Percentiles rank a stretch among this genome's conserved stretches.
Evolutionary conservation across 805 yeast genomes (phyloP).

Genomic region (Cyberlindnera saturnus): DNA sequence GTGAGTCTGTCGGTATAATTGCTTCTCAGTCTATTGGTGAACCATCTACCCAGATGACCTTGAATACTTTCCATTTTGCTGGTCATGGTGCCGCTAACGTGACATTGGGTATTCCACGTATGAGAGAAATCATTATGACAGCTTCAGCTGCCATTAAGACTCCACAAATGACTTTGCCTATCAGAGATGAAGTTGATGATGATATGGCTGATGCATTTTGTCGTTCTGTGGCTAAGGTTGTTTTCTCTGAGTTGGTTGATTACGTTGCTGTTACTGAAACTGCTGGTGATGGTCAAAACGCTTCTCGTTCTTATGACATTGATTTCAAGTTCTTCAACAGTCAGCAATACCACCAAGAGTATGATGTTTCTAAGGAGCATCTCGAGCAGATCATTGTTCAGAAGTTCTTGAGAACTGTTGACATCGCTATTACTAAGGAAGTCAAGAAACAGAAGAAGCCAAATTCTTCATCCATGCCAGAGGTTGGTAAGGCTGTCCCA

Average conservation of each 20-base stretch:
- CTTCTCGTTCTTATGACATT: conserved; percentile 67
- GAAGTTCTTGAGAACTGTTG: conserved; percentile 65
- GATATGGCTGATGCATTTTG: conserved; percentile 89
- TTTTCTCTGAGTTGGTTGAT: conserved; percentile 84
- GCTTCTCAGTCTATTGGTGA: conserved; percentile 99
- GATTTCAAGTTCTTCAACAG: conserved; percentile 69
- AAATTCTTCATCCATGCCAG: conserved; percentile 44
- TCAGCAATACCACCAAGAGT: conserved; percentile 77
- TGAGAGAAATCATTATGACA: conserved; percentile 99
- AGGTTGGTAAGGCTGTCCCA: conserved; percentile 67
- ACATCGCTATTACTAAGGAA: conserved; percentile 70
- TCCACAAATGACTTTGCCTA: conserved; percentile 97
- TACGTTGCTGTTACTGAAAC: conserved; percentile 83
- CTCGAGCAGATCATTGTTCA: conserved; percentile 63
- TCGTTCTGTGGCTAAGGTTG: conserved; percentile 79
- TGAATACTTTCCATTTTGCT: conserved; percentile 95
- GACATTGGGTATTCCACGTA: conserved; percentile 98
- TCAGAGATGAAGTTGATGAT: conserved; percentile 72
- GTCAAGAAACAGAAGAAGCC: conserved; percentile 70
- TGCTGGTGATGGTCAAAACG: conserved; percentile 53
- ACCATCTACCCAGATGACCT: conserved; percentile 99
- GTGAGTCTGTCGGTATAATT: conserved; percentile 97
- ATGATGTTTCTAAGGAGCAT: conserved; percentile 77
- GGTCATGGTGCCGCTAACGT: conserved; percentile 99
- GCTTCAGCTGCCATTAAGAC: conserved; percentile 94